Base-by-base conservation (phyloP, 108 stramenopile species). In the Epithemia pelagica region DNA sequence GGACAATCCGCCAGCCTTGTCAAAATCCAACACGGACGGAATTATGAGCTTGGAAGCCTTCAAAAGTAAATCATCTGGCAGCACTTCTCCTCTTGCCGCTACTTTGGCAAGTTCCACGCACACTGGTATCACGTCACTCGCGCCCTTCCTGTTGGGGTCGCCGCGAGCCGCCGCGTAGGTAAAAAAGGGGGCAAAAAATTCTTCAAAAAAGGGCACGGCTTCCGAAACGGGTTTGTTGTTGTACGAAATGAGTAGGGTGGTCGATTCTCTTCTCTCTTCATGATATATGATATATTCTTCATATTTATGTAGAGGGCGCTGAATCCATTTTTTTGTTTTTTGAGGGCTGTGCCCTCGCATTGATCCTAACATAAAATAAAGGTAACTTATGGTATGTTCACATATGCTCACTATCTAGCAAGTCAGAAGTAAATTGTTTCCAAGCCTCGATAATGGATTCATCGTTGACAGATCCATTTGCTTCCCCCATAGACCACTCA, bases 171-270 rank as follows among this genome's bases (percentile, higher is more conserved):
- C 82, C 37, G 73, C 68, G 32, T 79, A 72, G 8, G 85, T 79
- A 72, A 89, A 91, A 26, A 92, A 67, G 5, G 95, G 95, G 15
- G 90, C 85, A 62, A 94, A 74, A 25, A 94, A 73, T 74, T 94
- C 92, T 52, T 92, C 89, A 72, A 96, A 94, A 28, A 89, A 68
- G 0, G 95, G 95, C 2, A 95, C 84, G 1, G 94, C 94, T 15
- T 92, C 89, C 32, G 60, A 54, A 8, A 91, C 89, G 0, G 84
- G 87, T 70, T 90, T 86, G 78, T 97, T 95, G 77, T 97, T 97
- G 82, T 83, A 97, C 23, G 63, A 64, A 52, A 64, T 57, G 5
- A 64, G 46, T 52, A n/a, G n/a, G n/a, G n/a, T n/a, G n/a, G n/a
- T n/a, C n/a, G n/a, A n/a, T n/a, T n/a, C n/a, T n/a, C n/a, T n/a